Evolutionary conservation across 257 asterid genomes (phyloP).

Genomic region (Coffea eugenioides): DNA sequence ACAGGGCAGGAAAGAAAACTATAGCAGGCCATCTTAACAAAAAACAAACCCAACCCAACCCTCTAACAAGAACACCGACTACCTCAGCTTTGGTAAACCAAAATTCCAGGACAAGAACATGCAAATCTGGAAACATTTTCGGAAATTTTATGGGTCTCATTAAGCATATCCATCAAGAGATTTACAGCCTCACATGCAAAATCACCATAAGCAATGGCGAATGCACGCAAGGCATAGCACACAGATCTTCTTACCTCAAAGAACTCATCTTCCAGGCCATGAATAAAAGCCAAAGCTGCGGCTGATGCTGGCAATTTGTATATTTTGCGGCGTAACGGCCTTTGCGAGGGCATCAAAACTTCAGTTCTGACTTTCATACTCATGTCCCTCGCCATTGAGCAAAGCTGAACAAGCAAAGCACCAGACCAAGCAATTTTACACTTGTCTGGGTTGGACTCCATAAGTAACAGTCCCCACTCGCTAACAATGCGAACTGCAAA

Average conservation of each 20-base stretch:
- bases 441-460: constrained; percentile 42
- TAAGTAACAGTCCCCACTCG: constrained; percentile 69
- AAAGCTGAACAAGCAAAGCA: constrained; percentile 83
- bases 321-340: constrained; percentile 64
- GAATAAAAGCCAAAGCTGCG: constrained; percentile 68
- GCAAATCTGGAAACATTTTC: no score
- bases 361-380: constrained; percentile 64
- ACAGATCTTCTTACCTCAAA: constrained; percentile 90
- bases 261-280: constrained; percentile 94
- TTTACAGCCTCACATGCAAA: constrained; percentile 62
- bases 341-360: constrained; percentile 67
- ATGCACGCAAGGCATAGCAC: constrained; percentile 70
- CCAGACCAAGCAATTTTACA: constrained; percentile 56
- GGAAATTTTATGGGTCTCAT: constrained; percentile 25
- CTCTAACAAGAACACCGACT: no score
- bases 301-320: constrained; percentile 62
- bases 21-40: no score
- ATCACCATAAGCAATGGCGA: constrained; percentile 45
- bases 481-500: constrained; percentile 76
- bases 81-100: no score
- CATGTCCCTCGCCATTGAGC: constrained; percentile 83
- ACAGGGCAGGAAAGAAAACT: no score
- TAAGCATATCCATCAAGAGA: constrained; percentile 66
- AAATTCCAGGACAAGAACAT: no score
- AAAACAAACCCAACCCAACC: no score